A percentile compares a stretch with the other conserved stretches of the same genome.
These are phyloP conservation scores for Rhizophagus clarus DNA, from an alignment of 192 early-diverging fungal species.

Conservation along the genomic window DNA sequence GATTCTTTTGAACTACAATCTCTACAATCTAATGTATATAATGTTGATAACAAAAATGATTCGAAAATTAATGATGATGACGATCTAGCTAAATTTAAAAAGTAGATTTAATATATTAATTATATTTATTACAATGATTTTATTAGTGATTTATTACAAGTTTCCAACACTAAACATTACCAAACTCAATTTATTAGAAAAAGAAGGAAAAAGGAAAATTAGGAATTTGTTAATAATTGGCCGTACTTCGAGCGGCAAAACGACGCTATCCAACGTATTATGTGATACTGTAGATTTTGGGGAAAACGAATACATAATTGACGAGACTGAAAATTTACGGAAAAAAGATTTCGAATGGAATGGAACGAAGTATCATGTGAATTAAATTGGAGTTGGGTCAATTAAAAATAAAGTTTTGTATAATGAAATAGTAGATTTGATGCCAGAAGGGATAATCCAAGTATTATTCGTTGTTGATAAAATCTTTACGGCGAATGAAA, in stretches of 20 bases:
- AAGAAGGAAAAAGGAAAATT: no score
- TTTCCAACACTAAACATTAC: no score
- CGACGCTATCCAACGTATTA: conserved; percentile 3
- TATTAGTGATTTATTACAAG: no score
- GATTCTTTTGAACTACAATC: no score
- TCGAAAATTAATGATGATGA: no score
- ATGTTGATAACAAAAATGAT: no score
- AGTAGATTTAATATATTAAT: no score
- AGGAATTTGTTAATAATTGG: neutral
- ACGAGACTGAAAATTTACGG: neutral
- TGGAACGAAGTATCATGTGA: neutral
- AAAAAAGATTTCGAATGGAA: neutral
- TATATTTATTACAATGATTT: no score
- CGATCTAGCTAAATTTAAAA: no score
- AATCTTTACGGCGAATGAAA: neutral
- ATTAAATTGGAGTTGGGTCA: neutral
- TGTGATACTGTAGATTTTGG: neutral
- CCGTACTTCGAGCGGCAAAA: neutral
- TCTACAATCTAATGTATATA: no score
- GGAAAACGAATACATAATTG: neutral
- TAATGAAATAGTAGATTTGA: neutral
- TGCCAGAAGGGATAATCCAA: neutral
- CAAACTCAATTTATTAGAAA: no score
- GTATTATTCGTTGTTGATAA: neutral
- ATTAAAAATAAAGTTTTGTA: neutral